A percentile compares a stretch with the other conserved stretches of the same genome.
Evolutionary conservation across 2,329 filamentous ascomycete genomes (phyloP).

Genomic region (Penicillium sp.): DNA sequence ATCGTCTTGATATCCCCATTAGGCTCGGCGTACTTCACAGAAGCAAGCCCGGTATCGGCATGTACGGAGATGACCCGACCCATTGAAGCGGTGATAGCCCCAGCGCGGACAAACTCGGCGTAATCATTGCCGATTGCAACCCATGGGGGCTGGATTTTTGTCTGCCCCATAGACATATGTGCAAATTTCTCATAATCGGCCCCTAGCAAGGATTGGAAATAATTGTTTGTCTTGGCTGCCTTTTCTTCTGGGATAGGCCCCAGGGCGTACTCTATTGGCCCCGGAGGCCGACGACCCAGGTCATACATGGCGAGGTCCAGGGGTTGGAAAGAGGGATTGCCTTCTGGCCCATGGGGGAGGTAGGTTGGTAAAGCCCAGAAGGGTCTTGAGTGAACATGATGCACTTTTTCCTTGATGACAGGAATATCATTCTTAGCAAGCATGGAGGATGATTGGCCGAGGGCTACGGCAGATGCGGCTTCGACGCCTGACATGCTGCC

Average conservation of each 20-base stretch:
- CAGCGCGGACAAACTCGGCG: slow-evolving; percentile 70
- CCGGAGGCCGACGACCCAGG: slow-evolving; percentile 60
- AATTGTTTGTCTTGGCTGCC: slow-evolving; percentile 57
- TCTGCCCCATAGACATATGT: slow-evolving; percentile 37
- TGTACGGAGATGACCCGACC: slow-evolving; percentile 41
- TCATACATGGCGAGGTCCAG: slow-evolving; percentile 75
- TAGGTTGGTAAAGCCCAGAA: slow-evolving; percentile 69
- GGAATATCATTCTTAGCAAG: slow-evolving; percentile 49
- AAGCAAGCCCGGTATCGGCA: slow-evolving; percentile 6
- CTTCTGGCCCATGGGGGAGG: slow-evolving; percentile 36
- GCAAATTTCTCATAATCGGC: slow-evolving; percentile 47
- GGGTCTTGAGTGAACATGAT: slow-evolving; percentile 70
- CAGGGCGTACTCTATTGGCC: slow-evolving; percentile 63
- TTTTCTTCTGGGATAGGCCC: slow-evolving; percentile 64
- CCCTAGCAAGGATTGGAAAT: slow-evolving; percentile 47
- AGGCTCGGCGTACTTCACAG: slow-evolving; percentile 40
- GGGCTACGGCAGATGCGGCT: slow-evolving; percentile 70
- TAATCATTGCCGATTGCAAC: slow-evolving; percentile 73
- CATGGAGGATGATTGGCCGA: slow-evolving; percentile 66
- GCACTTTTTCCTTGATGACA: slow-evolving; percentile 48
- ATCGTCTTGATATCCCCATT: slow-evolving; percentile 48
- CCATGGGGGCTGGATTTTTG: slow-evolving; percentile 60
- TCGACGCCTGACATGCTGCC: slow-evolving; percentile 84
- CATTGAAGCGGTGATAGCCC: slow-evolving; percentile 55
- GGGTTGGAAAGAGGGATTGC: slow-evolving; percentile 62